These are phyloP conservation scores for Verbena officinalis DNA, from an alignment of 257 asterid genomes.

Conservation along the genomic window DNA sequence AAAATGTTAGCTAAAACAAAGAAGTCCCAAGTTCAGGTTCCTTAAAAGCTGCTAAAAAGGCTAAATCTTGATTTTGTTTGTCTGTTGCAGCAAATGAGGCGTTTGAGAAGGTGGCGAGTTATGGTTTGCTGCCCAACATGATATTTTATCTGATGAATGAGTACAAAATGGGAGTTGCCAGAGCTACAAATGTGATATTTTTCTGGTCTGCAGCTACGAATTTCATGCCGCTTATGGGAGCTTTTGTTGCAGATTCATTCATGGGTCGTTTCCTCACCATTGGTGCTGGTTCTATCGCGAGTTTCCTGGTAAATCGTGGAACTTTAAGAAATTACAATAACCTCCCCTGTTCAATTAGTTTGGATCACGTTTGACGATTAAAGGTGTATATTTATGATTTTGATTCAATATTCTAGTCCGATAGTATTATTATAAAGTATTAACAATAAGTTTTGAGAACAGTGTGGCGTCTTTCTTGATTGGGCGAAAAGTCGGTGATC, in stretches of 20 bases:
- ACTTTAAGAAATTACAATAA: background rate
- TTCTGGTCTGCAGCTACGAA: slow-evolving; percentile 67
- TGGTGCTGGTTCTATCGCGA: slow-evolving; percentile 57
- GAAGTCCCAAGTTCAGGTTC: too few relatives aligned
- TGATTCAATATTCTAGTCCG: too few relatives aligned
- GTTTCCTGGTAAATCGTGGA: slow-evolving; percentile 48
- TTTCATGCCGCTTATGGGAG: slow-evolving; percentile 66
- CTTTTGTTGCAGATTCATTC: slow-evolving; percentile 69
- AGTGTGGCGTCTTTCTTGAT: background rate
- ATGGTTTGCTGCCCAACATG: slow-evolving; percentile 65
- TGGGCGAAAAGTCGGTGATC: background rate
- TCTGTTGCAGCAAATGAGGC: slow-evolving; percentile 56
- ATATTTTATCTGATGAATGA: slow-evolving; percentile 56
- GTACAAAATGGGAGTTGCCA: slow-evolving; percentile 46
- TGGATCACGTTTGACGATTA: too few relatives aligned
- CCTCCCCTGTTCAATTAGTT: too few relatives aligned
- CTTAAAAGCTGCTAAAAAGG: too few relatives aligned
- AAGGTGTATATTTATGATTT: too few relatives aligned
- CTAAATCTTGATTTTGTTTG: background rate
- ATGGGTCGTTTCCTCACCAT: slow-evolving; percentile 66
- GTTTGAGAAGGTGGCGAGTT: slow-evolving; percentile 65
- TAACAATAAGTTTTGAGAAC: background rate
- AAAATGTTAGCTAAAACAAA: too few relatives aligned
- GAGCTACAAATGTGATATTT: slow-evolving; percentile 48
- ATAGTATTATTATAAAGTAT: background rate